These are phyloP conservation scores for Syncephalastrum contaminatum DNA, from an alignment of 371 early-diverging fungal genomes.

Conservation along the genomic window DNA sequence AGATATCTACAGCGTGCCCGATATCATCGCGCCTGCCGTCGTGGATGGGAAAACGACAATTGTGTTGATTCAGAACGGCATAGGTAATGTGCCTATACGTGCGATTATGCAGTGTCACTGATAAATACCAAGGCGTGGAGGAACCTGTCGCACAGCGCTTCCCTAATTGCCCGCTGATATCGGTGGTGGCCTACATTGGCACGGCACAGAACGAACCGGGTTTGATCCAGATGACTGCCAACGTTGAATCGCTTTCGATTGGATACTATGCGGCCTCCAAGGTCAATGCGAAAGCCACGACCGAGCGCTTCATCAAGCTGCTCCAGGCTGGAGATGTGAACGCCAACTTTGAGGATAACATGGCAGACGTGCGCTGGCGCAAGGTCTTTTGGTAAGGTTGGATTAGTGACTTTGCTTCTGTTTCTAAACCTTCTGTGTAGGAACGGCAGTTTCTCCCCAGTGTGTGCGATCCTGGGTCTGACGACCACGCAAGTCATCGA, in stretches of 20 bases:
- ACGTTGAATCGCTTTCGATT: constrained; percentile 24
- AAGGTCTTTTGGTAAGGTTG: constrained; percentile 66
- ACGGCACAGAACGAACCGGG: constrained; percentile 64
- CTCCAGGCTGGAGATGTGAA: constrained; percentile 53
- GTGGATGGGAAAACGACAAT: constrained; percentile 58
- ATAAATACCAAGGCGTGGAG: constrained; percentile 51
- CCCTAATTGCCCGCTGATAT: constrained; percentile 68
- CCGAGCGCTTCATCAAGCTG: constrained; percentile 23
- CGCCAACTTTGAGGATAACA: constrained; percentile 47
- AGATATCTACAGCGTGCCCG: constrained; percentile 58
- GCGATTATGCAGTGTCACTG: not conserved
- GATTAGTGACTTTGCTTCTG: no score
- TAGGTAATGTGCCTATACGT: constrained; percentile 38
- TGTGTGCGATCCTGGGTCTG: constrained; percentile 67
- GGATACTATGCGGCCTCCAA: constrained; percentile 24
- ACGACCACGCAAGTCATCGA: constrained; percentile 59
- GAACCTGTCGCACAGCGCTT: constrained; percentile 59
- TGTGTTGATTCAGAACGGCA: constrained; percentile 85
- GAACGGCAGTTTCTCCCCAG: constrained; percentile 77
- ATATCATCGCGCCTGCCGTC: constrained; percentile 65
- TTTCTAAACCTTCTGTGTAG: constrained; percentile 12
- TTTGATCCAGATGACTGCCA: constrained; percentile 42
- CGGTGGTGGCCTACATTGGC: constrained; percentile 76
- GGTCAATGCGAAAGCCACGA: constrained; percentile 18
- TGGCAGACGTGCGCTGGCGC: constrained; percentile 74